Conservation (phyloP, 352 stramenopile species). For the Globisporangium paroecandrum region DNA sequence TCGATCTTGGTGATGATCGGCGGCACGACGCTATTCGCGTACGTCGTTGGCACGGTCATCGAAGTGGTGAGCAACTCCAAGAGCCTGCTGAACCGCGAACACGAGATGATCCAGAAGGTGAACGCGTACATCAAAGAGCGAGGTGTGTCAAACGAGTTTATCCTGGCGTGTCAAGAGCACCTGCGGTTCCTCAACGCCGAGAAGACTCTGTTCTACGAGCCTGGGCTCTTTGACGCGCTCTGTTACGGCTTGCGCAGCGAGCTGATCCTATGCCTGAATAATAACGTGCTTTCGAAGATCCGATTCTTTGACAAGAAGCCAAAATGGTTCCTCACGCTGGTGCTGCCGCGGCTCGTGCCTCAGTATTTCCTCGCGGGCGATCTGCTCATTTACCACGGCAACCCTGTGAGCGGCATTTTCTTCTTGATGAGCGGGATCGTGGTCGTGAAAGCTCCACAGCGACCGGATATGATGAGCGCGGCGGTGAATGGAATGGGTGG, state of each 20-base stretch:
- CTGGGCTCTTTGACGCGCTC: slow-evolving; percentile 57
- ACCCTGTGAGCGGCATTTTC: slow-evolving; percentile 69
- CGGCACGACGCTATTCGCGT: slow-evolving; percentile 78
- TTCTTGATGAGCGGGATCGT: slow-evolving; percentile 68
- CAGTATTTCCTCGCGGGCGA: slow-evolving; percentile 71
- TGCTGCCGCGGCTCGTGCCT: slow-evolving; percentile 59
- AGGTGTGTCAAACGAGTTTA: slow-evolving; percentile 65
- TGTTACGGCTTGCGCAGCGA: slow-evolving; percentile 65
- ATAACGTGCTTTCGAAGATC: slow-evolving; percentile 50
- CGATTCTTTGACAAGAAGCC: slow-evolving; percentile 84
- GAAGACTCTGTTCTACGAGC: slow-evolving; percentile 68
- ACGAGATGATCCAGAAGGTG: slow-evolving; percentile 63
- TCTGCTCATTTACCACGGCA: slow-evolving; percentile 69
- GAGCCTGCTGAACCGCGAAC: slow-evolving; percentile 68
- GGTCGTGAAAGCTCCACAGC: slow-evolving; percentile 39
- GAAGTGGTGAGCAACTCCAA: slow-evolving; percentile 80
- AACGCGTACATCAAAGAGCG: slow-evolving; percentile 82
- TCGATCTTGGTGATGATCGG: slow-evolving; percentile 83
- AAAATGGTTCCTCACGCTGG: slow-evolving; percentile 76
- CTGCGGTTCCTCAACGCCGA: slow-evolving; percentile 65
- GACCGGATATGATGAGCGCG: not conserved
- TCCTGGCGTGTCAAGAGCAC: slow-evolving; percentile 68
- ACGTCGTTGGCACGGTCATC: slow-evolving; percentile 79
- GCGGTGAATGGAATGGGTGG: not conserved
- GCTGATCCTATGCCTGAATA: slow-evolving; percentile 65